A percentile compares a stretch with the other conserved stretches of the same genome.
Evolutionary conservation across 768 basidiomycete genomes (phyloP).

Genomic region (Leccinum pellstonianum): DNA sequence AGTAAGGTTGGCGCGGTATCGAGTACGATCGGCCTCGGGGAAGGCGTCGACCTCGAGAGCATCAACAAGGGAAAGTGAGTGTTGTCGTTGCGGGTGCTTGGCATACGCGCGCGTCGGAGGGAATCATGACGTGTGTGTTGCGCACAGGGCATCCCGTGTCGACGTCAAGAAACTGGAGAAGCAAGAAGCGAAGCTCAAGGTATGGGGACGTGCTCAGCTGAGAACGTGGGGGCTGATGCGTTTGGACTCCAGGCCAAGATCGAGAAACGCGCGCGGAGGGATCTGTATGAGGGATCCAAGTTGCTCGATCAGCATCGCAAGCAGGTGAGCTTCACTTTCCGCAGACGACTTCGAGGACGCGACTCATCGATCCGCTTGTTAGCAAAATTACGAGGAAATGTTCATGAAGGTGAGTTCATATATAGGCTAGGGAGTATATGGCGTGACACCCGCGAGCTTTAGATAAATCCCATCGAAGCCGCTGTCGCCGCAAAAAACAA

Average conservation of each 20-base stretch:
- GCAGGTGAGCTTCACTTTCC: constrained; percentile 50
- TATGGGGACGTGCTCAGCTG: constrained; percentile 24
- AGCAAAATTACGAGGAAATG: constrained; percentile 99
- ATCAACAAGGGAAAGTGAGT: constrained; percentile 91
- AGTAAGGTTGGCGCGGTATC: constrained; percentile 76
- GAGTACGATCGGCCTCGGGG: constrained; percentile 72
- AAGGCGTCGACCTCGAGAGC: constrained; percentile 86
- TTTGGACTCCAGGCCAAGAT: constrained; percentile 73
- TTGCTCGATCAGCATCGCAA: constrained; percentile 89
- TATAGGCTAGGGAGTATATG: background rate
- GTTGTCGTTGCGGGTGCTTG: constrained; percentile 15
- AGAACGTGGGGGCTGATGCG: background rate
- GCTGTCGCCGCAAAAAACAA: constrained; percentile 81
- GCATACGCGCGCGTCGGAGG: background rate
- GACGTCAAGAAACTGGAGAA: constrained; percentile 96
- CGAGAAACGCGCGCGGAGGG: constrained; percentile 87
- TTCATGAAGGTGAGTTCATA: constrained; percentile 83
- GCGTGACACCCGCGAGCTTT: background rate
- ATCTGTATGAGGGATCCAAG: constrained; percentile 96
- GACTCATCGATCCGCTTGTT: background rate
- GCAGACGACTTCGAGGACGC: background rate
- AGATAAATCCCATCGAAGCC: constrained; percentile 93
- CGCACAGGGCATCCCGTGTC: constrained; percentile 76
- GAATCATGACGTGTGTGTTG: constrained; percentile 9
- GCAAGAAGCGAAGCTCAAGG: constrained; percentile 94